These are phyloP conservation scores for Brassica cretica DNA, from an alignment of 345 rosid genomes.

Conservation along the genomic window DNA sequence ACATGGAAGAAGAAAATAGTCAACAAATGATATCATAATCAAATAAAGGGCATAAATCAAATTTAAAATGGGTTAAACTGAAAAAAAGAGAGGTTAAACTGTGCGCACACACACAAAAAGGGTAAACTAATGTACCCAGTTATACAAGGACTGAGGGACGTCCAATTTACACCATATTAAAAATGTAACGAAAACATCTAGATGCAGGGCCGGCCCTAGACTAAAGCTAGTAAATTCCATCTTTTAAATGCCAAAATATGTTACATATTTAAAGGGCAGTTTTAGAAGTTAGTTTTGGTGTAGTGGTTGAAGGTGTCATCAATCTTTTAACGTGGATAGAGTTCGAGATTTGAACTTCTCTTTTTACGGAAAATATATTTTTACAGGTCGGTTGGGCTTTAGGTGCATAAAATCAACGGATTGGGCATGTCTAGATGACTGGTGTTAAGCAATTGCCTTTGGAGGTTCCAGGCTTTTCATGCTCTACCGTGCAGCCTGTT, in stretches of 20 bases:
- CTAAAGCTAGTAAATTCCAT: too few relatives aligned
- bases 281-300: too few relatives aligned
- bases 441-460: background rate
- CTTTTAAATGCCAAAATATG: too few relatives aligned
- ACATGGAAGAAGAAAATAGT: background rate
- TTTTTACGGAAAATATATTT: too few relatives aligned
- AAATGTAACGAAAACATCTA: background rate
- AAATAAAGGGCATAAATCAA: background rate
- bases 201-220: background rate
- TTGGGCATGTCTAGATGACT: background rate
- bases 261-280: too few relatives aligned
- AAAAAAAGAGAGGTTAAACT: background rate
- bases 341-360: too few relatives aligned
- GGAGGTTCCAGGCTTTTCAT: background rate
- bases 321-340: too few relatives aligned
- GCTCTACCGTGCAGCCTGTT: background rate
- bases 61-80: background rate
- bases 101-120: background rate
- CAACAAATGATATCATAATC: constrained; percentile 1
- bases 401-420: too few relatives aligned
- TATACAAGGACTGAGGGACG: background rate
- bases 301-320: too few relatives aligned
- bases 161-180: background rate
- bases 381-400: too few relatives aligned
- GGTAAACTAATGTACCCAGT: background rate